Conservation (phyloP, 2,329 filamentous ascomycete species). For the Trichoderma guizhouense region DNA sequence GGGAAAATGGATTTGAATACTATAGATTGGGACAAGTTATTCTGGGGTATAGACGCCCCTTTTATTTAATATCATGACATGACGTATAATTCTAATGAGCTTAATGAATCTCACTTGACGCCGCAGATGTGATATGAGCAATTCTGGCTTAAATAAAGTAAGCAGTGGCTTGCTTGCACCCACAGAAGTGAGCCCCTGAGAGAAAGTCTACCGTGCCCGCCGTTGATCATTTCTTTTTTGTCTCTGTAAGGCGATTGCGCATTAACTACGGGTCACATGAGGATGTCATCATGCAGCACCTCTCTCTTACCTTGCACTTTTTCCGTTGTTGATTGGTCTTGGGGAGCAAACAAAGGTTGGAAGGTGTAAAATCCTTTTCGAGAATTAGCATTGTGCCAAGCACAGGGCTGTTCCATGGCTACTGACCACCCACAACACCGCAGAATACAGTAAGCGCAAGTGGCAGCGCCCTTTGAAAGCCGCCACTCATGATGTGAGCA, state of each 20-base stretch:
- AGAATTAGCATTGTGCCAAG: neutral
- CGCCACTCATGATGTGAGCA: conserved; percentile 30
- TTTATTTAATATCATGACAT: conserved; percentile 26
- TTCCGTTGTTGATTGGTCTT: conserved; percentile 18
- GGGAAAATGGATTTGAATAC: conserved; percentile 32
- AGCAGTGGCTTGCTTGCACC: neutral
- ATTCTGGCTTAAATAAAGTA: neutral
- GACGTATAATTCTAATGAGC: neutral
- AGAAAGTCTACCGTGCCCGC: neutral
- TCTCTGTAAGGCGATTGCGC: neutral
- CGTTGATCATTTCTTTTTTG: neutral
- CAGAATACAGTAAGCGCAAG: conserved; percentile 36
- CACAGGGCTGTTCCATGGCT: neutral
- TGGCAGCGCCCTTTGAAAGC: conserved; percentile 35
- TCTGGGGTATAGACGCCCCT: conserved; percentile 35
- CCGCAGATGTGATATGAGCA: neutral
- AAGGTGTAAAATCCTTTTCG: conserved; percentile 37
- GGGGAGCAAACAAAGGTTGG: conserved; percentile 32
- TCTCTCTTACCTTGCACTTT: conserved; percentile 19
- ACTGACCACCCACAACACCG: conserved; percentile 36
- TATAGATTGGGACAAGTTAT: conserved; percentile 36
- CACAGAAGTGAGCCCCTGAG: neutral
- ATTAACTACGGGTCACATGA: neutral
- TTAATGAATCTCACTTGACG: neutral
- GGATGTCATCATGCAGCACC: neutral